Conservation (phyloP, 83 land plant genomes). For the Picea engelmannii region DNA sequence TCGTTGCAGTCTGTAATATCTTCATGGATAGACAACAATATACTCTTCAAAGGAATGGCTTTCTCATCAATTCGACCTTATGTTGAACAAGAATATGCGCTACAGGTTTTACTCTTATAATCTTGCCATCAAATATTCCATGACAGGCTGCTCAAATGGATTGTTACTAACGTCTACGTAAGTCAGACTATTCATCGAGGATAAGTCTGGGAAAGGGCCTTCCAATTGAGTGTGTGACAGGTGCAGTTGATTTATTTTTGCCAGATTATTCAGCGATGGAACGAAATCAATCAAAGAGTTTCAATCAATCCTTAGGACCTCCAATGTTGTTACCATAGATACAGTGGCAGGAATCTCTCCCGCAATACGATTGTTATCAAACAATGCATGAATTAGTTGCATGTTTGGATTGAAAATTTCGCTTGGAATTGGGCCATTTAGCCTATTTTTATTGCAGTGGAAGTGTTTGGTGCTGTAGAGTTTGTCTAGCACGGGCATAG, state of each 20-base stretch:
- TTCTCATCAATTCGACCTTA: no score
- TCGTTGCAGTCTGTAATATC: no score
- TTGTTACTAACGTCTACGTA: no score
- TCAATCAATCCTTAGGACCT: constrained; percentile 71
- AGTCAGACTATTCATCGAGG: no score
- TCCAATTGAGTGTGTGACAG: no score
- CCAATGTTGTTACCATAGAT: constrained; percentile 57
- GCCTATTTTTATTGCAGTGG: constrained; percentile 43
- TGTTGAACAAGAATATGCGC: no score
- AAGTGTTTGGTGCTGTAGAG: constrained; percentile 24
- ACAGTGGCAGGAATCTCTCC: constrained; percentile 55
- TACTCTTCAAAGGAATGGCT: no score
- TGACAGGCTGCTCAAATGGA: no score
- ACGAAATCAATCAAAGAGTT: constrained; percentile 36
- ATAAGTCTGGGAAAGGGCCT: no score
- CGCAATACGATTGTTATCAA: constrained; percentile 26
- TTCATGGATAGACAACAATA: no score
- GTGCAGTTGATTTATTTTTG: constrained; percentile 45
- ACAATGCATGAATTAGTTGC: constrained; percentile 44
- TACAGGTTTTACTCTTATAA: no score
- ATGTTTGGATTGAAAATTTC: constrained; percentile 39
- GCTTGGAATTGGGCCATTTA: constrained; percentile 33
- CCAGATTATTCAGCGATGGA: constrained; percentile 54
- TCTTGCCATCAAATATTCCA: no score
- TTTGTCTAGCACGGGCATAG: constrained; percentile 43